Percentiles rank a stretch among this genome's conserved stretches.
These are phyloP conservation scores for Boletellus dicymbophilus DNA, from an alignment of 1,284 basidiomycete species.

Conservation along the genomic window DNA sequence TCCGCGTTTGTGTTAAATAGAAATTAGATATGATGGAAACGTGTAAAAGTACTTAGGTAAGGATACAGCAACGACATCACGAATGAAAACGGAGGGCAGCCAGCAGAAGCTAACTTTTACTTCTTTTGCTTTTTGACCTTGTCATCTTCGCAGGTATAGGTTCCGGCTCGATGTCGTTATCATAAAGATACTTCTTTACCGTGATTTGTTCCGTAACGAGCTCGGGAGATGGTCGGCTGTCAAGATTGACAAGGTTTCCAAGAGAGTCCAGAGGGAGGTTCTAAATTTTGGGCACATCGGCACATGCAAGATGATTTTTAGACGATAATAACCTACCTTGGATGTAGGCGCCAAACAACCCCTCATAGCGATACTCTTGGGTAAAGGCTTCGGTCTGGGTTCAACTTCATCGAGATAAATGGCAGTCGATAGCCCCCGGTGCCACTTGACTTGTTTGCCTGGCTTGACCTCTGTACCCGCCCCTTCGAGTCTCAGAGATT, in stretches of 20 bases:
- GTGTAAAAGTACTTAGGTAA: constrained; percentile 30
- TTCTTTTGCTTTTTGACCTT: constrained; percentile 44
- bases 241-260: constrained; percentile 71
- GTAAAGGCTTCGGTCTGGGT: constrained; percentile 45
- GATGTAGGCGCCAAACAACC: constrained; percentile 66
- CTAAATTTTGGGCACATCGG: too few species aligned
- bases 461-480: constrained; percentile 37
- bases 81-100: constrained; percentile 17
- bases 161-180: constrained; percentile 61
- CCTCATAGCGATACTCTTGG: constrained; percentile 47
- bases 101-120: constrained; percentile 28
- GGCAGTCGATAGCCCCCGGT: constrained; percentile 64
- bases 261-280: constrained; percentile 66
- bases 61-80: constrained; percentile 35
- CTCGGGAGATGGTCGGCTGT: constrained; percentile 54
- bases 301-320: too few species aligned
- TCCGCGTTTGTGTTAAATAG: neutral
- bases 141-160: constrained; percentile 50
- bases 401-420: constrained; percentile 63
- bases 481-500: constrained; percentile 39
- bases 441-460: constrained; percentile 76
- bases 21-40: constrained; percentile 5
- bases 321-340: constrained; percentile 65
- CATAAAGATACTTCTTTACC: constrained; percentile 83
- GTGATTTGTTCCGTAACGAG: constrained; percentile 68